These are phyloP conservation scores for Alisma plantagoaquatica DNA, from an alignment of 106 monocot genomes.

Conservation along the genomic window DNA sequence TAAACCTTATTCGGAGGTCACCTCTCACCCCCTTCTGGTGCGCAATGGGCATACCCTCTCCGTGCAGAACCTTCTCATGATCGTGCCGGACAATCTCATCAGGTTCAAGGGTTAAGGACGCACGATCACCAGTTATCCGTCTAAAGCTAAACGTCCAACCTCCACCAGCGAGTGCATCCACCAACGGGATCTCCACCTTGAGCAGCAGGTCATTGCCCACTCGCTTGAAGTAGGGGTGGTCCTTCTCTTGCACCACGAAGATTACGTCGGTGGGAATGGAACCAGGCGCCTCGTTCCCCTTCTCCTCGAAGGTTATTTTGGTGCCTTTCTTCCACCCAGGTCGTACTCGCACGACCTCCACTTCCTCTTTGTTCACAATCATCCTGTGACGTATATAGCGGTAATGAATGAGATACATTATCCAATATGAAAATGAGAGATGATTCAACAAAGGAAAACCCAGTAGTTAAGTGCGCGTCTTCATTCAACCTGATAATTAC, in stretches of 20 bases:
- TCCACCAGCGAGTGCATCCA: constrained; percentile 52
- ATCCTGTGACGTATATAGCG: too few relatives aligned
- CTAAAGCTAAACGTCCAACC: constrained; percentile 58
- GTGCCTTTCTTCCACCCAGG: constrained; percentile 70
- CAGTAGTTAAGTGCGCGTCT: too few relatives aligned
- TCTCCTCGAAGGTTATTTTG: constrained; percentile 41
- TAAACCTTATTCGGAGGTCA: constrained; percentile 51
- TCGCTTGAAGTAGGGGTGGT: constrained; percentile 55
- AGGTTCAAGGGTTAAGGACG: constrained; percentile 31
- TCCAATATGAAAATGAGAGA: too few relatives aligned
- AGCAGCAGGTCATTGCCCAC: constrained; percentile 56
- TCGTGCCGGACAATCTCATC: constrained; percentile 59
- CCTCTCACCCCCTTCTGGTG: constrained; percentile 38
- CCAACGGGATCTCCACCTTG: constrained; percentile 51
- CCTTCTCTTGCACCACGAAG: constrained; percentile 43
- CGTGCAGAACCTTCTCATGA: constrained; percentile 54
- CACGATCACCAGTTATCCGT: constrained; percentile 42
- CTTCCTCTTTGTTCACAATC: constrained; percentile 41
- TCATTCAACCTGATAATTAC: too few relatives aligned
- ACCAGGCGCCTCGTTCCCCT: constrained; percentile 52
- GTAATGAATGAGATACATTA: too few relatives aligned
- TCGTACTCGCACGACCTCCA: constrained; percentile 38
- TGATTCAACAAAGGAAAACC: too few relatives aligned
- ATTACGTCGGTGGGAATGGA: constrained; percentile 35
- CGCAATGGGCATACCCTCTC: constrained; percentile 62